Evolutionary conservation across 768 basidiomycete species (phyloP).

Genomic region (Suillus bovinus): DNA sequence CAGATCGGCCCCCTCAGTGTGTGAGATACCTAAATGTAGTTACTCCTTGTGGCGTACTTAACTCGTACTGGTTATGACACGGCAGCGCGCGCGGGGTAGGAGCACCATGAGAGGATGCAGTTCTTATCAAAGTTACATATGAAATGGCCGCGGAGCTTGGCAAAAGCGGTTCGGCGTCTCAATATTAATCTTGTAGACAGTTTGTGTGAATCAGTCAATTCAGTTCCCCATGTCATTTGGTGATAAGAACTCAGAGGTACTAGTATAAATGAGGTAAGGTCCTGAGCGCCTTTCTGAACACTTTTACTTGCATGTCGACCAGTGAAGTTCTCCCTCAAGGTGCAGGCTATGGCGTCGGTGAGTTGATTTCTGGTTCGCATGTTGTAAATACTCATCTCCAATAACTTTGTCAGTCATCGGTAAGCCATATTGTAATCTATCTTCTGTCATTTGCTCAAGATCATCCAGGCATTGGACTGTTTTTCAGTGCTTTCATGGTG

Average conservation of each 20-base stretch:
- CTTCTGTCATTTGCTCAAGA: slow-evolving; percentile 8
- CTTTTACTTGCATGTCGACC: slow-evolving; percentile 20
- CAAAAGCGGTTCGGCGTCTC: too few species aligned
- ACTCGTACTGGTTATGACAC: too few species aligned
- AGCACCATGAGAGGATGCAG: too few species aligned
- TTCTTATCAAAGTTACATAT: too few species aligned
- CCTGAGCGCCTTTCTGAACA: not conserved
- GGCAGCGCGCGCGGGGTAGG: too few species aligned
- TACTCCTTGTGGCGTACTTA: not conserved
- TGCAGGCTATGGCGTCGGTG: slow-evolving; percentile 84
- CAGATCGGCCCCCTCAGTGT: too few species aligned
- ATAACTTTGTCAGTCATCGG: slow-evolving; percentile 47
- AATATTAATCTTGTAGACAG: too few species aligned
- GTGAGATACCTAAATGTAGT: too few species aligned
- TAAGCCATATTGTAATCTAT: slow-evolving; percentile 22
- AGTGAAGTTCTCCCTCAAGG: slow-evolving; percentile 65
- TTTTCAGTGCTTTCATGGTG: slow-evolving; percentile 84
- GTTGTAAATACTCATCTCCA: slow-evolving; percentile 4
- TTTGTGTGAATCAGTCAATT: too few species aligned
- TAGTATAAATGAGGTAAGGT: not conserved
- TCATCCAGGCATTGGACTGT: slow-evolving; percentile 77
- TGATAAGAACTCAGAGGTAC: not conserved
- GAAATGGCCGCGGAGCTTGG: too few species aligned
- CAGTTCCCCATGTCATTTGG: not conserved
- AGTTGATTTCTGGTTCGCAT: slow-evolving; percentile 20